Evolutionary conservation across 192 early-diverging fungal genomes (phyloP), one percentile per base, ranked within the genome.

Genomic region (Coemansia sp.): DNA sequence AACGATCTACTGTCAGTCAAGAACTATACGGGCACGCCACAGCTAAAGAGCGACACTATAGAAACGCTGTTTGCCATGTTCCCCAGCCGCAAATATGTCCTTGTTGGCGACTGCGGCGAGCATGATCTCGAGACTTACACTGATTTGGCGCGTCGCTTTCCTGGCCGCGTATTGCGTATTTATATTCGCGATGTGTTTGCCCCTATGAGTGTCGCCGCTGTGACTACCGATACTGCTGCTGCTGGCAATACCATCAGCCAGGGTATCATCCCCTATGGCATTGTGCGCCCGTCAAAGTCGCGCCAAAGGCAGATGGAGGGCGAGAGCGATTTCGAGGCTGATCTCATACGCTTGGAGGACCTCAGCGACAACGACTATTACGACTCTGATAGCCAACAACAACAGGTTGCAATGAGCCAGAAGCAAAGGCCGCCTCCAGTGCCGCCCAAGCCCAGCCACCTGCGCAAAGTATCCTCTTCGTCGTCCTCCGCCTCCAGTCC

Each of bases 31-130:
- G 80, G 80, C 45, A 82, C 80, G 44, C 74, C 75, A 50, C 74
- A 82, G 65, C 65, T 76, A 13, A 90, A 91, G 67, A 71, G 81
- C 12, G 82, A 85, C 22, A 75, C 80, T 2, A 90, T 89, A 39
- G 69, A 73, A 8, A 35, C 50, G 32, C 78, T 86, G 15, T 65
- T 88, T 37, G 55, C 76, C 41, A 88, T 89, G 68, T 96, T 95
- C 53, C 93, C 93, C 6, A 61, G 87, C 6, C 86, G 94, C 50
- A 90, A 89, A 68, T 98, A 91, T 69, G 90, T 98, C 62, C 80
- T 98, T 11, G 87, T 98, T 4, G 96, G 96, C 22, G 96, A 98
- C 70, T 88, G 89, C 59, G 96, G 94, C 44, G 94, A 98, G 75
- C 82, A 89, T 37, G 96, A 98, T 62, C 76, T 93, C 49, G 92